Conservation (phyloP, 78 protist genomes). For the Guillardia theta region DNA sequence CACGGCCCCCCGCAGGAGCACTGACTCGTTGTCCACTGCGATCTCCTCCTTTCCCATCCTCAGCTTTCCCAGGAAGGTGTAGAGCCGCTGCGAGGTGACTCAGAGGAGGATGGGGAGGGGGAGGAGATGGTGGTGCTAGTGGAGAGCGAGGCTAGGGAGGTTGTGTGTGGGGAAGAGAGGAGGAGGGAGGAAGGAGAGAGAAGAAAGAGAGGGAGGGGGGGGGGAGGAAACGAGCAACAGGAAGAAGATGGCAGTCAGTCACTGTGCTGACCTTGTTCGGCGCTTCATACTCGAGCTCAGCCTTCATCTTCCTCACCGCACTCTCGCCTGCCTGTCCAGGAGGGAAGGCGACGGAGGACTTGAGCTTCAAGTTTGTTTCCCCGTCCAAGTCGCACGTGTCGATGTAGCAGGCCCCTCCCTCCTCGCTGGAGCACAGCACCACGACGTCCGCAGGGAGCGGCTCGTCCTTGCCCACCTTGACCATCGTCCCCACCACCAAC, state of each 20-base stretch:
- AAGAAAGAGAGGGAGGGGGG: neutral
- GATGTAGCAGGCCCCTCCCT: constrained; percentile 79
- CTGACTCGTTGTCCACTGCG: neutral
- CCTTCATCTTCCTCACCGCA: no score
- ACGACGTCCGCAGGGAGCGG: no score
- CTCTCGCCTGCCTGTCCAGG: no score
- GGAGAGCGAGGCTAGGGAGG: neutral
- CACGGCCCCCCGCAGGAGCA: constrained; percentile 43
- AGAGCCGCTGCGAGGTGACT: no score
- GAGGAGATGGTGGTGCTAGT: no score
- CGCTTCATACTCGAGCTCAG: no score
- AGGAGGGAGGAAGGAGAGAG: neutral
- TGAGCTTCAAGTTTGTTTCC: constrained; percentile 63
- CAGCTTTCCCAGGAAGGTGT: constrained; percentile 10
- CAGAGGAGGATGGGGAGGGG: no score
- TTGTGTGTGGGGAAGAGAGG: neutral
- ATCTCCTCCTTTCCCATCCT: neutral
- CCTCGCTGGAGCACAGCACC: constrained; percentile 59
- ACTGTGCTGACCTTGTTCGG: no score
- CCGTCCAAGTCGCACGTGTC: constrained; percentile 92
- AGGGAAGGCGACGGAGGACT: no score
- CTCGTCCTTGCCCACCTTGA: constrained; percentile 59
- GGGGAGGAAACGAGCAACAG: no score
- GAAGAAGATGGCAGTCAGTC: no score
- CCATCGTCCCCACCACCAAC: constrained; percentile 71